These are phyloP conservation scores for Coemansia sp. DNA, from an alignment of 192 early-diverging fungal species.

Conservation along the genomic window DNA sequence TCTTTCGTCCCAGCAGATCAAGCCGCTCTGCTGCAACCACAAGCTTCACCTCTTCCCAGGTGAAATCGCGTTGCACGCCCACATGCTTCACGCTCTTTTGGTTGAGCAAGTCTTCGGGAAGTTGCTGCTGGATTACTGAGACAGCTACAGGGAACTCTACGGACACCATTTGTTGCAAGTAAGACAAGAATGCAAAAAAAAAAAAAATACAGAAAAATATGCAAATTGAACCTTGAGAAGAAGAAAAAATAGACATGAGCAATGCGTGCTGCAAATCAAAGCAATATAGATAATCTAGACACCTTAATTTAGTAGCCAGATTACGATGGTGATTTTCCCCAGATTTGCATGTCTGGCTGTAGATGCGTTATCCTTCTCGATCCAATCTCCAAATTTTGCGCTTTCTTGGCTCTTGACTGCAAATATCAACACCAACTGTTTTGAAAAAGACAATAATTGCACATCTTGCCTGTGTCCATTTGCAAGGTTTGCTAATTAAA, in stretches of 20 bases:
- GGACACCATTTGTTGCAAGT: not conserved
- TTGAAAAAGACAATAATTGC: no score
- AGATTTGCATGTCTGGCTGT: no score
- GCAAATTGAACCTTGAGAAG: not conserved
- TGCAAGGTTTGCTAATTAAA: no score
- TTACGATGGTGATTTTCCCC: no score
- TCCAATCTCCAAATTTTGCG: no score
- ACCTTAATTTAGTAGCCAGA: no score
- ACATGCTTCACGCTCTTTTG: slow-evolving; percentile 14
- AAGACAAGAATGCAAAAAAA: not conserved
- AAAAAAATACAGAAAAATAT: not conserved
- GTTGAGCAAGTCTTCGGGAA: slow-evolving; percentile 16
- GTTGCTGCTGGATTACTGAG: not conserved
- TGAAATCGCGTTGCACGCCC: slow-evolving; percentile 29
- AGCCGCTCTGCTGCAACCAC: slow-evolving; percentile 34
- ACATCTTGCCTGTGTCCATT: no score
- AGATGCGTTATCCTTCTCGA: no score
- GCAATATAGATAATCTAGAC: no score
- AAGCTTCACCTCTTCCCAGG: slow-evolving; percentile 40
- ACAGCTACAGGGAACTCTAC: not conserved
- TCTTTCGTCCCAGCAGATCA: slow-evolving; percentile 40
- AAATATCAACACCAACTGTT: no score
- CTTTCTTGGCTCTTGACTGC: no score
- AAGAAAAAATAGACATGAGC: not conserved
- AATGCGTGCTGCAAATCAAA: not conserved